Conservation (phyloP, 73 alveolate genomes). For the Paramecium bursaria region DNA sequence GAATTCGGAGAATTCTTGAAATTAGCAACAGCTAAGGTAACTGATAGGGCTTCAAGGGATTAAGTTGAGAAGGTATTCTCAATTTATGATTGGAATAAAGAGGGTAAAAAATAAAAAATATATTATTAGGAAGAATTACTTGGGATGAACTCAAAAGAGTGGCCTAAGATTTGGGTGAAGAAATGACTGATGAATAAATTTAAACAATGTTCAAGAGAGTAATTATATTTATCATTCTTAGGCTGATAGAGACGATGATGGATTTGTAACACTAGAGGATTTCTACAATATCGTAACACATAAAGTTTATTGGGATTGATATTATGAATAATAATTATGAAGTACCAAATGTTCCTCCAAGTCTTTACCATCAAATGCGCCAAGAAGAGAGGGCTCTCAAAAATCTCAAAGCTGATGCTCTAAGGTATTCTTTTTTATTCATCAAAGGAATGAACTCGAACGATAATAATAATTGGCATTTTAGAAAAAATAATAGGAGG, state of each 20-base stretch:
- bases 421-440: too few species aligned
- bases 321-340: too few species aligned
- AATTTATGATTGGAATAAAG: conserved; percentile 63
- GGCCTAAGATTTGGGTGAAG: conserved; percentile 93
- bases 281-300: conserved; percentile 85
- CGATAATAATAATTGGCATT: too few species aligned
- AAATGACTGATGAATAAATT: conserved; percentile 95
- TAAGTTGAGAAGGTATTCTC: conserved; percentile 77
- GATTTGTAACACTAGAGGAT: conserved; percentile 86
- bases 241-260: conserved; percentile 92
- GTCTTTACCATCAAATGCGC: too few species aligned
- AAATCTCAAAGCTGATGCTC: too few species aligned
- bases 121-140: conserved; percentile 80
- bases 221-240: not conserved
- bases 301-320: conserved; percentile 54
- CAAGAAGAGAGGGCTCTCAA: too few species aligned
- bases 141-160: conserved; percentile 86
- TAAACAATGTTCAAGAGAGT: conserved; percentile 86
- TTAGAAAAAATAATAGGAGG: too few species aligned
- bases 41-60: conserved; percentile 72
- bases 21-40: conserved; percentile 70
- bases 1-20: conserved; percentile 93
- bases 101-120: conserved; percentile 33
- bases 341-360: too few species aligned
- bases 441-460: too few species aligned